Base-by-base conservation (phyloP, 2,329 filamentous ascomycete species). In the Phialocephala subalpina region DNA sequence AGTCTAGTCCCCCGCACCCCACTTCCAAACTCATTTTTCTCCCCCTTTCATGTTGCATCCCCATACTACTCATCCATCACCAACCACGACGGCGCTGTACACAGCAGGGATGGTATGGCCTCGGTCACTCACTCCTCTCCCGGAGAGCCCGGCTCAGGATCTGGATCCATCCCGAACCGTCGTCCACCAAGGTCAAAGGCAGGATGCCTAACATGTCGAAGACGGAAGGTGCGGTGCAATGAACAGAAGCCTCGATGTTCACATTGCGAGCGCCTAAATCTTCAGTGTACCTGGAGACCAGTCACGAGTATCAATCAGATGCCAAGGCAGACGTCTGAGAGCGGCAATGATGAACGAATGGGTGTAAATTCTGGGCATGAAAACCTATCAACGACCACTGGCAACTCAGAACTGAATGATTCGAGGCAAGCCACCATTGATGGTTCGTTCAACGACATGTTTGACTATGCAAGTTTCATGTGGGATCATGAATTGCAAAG, bases 151-250 rank as follows among this genome's bases (percentile, higher is more conserved):
- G 20, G 45, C 20, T 49, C 45, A 49, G 20, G 45, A 25, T 5
- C 45, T 12, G 20, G 45, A 49, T 22, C 45, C 20, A 49, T 22
- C 45, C 18, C 12, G 18, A 49, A 5, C 22, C 64, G 56, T 29
- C 65, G 67, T 1, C 55, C 66, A 29, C 61, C 68, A 22, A 65
- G 77, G 58, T 78, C 76, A 38, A 75, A 79, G 69, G 78, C 80
- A 18, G 81, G 81, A 64, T 84, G 82, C 75, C 77, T 83, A 73
- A 83, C 81, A 33, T 84, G 82, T 75, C 80, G 80, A 35, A 82
- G 83, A 42, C 79, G 83, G 66, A 86, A 86, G 75, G 85, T 85
- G 69, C 81, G 83, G 69, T 87, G 84, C 73, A 83, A 86, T 70
- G 84, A 86, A 75, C 80, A 81, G 67, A 80, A 82, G 64, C 84